Percentiles rank a stretch among this genome's conserved stretches.
These are phyloP conservation scores for Phytomonas francai DNA, from an alignment of 208 protist genomes.

Conservation along the genomic window DNA sequence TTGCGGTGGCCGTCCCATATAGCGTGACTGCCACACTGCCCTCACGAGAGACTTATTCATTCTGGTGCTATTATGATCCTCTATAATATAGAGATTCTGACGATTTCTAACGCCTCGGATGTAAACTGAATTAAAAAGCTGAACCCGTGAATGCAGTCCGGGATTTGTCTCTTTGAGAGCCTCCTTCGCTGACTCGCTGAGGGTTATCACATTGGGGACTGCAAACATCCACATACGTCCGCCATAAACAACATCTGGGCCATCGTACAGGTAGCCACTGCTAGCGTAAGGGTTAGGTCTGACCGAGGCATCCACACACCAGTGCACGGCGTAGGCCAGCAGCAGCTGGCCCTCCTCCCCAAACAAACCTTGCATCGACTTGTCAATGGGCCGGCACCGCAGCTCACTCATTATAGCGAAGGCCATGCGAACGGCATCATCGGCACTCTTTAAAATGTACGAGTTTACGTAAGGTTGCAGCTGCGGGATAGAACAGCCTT, in stretches of 20 bases:
- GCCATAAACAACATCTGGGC: constrained; percentile 54
- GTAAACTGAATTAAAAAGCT: too few species aligned
- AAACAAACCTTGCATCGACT: constrained; percentile 37
- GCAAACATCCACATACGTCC: constrained; percentile 71
- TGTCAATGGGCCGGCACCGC: constrained; percentile 46
- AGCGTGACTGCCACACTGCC: too few species aligned
- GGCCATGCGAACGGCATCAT: constrained; percentile 47
- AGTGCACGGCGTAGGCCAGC: constrained; percentile 68
- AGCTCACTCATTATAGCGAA: constrained; percentile 50
- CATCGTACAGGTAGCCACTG: constrained; percentile 45
- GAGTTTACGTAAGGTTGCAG: constrained; percentile 61
- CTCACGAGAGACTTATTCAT: too few species aligned
- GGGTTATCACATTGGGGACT: constrained; percentile 50
- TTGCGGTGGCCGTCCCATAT: too few species aligned
- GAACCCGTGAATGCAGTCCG: too few species aligned
- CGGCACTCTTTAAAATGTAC: constrained; percentile 36
- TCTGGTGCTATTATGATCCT: too few species aligned
- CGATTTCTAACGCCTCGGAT: too few species aligned
- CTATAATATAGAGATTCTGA: too few species aligned
- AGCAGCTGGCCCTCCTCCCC: constrained; percentile 46
- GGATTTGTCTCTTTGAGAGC: too few species aligned
- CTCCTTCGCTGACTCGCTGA: constrained; percentile 4
- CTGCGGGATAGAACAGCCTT: constrained; percentile 58
- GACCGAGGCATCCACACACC: constrained; percentile 47
- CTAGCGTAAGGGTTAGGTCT: not conserved